Evolutionary conservation across 148 eudicot species (phyloP).

Genomic region (Vaccinium macrocarpon): DNA sequence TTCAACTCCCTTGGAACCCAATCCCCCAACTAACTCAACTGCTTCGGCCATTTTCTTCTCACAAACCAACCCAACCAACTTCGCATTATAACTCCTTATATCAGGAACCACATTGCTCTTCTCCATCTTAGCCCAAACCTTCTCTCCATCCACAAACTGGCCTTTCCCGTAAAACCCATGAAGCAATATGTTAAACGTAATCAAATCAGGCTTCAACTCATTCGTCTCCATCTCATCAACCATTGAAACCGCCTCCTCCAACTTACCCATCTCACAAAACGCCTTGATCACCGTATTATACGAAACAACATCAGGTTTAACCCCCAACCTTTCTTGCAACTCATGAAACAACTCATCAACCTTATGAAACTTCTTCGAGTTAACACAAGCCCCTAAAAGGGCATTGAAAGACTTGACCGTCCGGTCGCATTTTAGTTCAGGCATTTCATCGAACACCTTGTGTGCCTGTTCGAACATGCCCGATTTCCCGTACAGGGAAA

Average conservation of each 20-base stretch:
- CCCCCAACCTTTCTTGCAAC: conserved; percentile 31
- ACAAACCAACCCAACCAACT: conserved; percentile 35
- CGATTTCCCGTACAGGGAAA: conserved; percentile 47
- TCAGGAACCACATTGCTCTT: conserved; percentile 33
- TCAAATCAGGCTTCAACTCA: conserved; percentile 32
- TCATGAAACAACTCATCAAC: conserved; percentile 28
- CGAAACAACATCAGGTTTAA: conserved; percentile 50
- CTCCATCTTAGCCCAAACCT: conserved; percentile 45
- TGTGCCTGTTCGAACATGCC: conserved; percentile 60
- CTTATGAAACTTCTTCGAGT: conserved; percentile 39
- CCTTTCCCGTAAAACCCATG: conserved; percentile 31
- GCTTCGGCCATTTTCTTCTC: conserved; percentile 41
- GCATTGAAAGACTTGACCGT: conserved; percentile 59
- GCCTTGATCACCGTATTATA: conserved; percentile 47
- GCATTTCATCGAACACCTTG: conserved; percentile 74
- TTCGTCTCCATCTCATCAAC: conserved; percentile 48
- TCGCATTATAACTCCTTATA: conserved; percentile 36
- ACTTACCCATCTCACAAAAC: conserved; percentile 37
- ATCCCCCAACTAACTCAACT: conserved; percentile 25
- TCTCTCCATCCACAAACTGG: conserved; percentile 36
- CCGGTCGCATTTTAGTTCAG: conserved; percentile 32
- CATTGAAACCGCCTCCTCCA: conserved; percentile 32
- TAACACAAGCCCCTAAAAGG: conserved; percentile 56
- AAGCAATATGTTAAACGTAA: conserved; percentile 41
- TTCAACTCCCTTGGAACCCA: conserved; percentile 29